Evolutionary conservation across 2,329 filamentous ascomycete species (phyloP), one percentile per base, ranked within the genome.

Genomic region (Aspergillus ustus): DNA sequence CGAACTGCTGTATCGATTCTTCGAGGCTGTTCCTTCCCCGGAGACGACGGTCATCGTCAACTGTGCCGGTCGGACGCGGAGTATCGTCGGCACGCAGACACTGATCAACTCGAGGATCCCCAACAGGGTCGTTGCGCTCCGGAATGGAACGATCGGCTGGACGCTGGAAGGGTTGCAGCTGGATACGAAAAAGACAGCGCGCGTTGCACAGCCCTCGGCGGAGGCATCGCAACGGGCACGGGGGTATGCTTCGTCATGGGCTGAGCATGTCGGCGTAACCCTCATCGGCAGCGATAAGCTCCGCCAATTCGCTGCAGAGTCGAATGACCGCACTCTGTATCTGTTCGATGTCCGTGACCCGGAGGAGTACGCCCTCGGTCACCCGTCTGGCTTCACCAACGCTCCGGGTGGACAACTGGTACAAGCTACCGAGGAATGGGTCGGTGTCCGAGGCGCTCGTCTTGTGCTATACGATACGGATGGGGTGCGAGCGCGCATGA

Each of bases 1-100:
- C 7, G 52, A 55, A 55, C 40, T 55, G 15, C 25, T 55, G 20
- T 55, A 55, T 55, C 37, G 52, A 7, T 55, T 55, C 22, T 55
- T 55, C 19, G 52, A 55, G 52, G 52, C 52, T 19, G 52, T 55
- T 2, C 52, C 52, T 11, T 40, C 34, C 5, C 34, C 34, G 2
- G 11, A 40, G 11, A 40, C 34, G 34, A 29, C 34, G 43, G 15
- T 55, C 25, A 48, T 59, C n/a, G 19, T 59, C 48, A 59, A 44
- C 29, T 25, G 34, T 45, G 46, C 49, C 31, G 25, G 34, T 28
- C 43, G 40, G 22, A 49, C 57, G 37, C 48, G 46, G 28, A 31
- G 34, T 25, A 43, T 44, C 25, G 25, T 13, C 31, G 25, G n/a
- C 34, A 40, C 34, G 8, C 34, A 40, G 34, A 40, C 34, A 11